Evolutionary conservation across 2,329 filamentous ascomycete genomes (phyloP).

Genomic region (Phialophora macrospora): DNA sequence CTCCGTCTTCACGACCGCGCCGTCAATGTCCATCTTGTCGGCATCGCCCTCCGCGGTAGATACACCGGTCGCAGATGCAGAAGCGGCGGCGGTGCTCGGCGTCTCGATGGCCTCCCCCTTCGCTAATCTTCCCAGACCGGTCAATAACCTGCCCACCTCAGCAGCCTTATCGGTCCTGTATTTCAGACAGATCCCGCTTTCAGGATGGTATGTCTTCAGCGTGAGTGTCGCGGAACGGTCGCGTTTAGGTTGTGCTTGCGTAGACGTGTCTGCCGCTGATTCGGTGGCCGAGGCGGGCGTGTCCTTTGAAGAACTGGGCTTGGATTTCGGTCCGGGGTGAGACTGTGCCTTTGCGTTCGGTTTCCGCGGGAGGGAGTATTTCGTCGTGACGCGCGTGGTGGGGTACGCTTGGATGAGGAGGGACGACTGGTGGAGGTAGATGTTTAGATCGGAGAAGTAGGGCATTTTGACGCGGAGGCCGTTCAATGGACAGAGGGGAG

Average conservation of each 20-base stretch:
- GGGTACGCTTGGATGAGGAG: slow-evolving; percentile 86
- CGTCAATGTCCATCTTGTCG: slow-evolving; percentile 39
- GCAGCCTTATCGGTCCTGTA: slow-evolving; percentile 90
- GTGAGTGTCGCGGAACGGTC: slow-evolving; percentile 70
- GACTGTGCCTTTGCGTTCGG: slow-evolving; percentile 44
- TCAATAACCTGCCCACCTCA: slow-evolving; percentile 83
- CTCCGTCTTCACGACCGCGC: slow-evolving; percentile 23
- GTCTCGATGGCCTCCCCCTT: slow-evolving; percentile 64
- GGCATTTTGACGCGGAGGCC: slow-evolving; percentile 64
- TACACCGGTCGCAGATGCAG: slow-evolving; percentile 46
- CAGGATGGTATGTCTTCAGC: slow-evolving; percentile 87
- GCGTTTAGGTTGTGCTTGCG: slow-evolving; percentile 36
- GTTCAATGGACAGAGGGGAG: background rate
- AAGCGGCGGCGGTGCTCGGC: slow-evolving; percentile 40
- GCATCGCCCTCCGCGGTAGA: slow-evolving; percentile 29
- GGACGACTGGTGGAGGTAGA: slow-evolving; percentile 88
- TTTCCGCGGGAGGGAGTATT: slow-evolving; percentile 65
- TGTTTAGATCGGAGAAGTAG: slow-evolving; percentile 78
- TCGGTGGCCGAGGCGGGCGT: slow-evolving; percentile 41
- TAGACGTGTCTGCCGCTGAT: slow-evolving; percentile 39
- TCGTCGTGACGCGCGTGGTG: slow-evolving; percentile 83
- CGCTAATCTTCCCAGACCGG: slow-evolving; percentile 75
- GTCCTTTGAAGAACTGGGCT: slow-evolving; percentile 6
- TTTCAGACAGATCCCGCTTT: slow-evolving; percentile 80
- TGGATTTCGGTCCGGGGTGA: slow-evolving; percentile 20